A percentile compares a stretch with the other conserved stretches of the same genome.
Evolutionary conservation across 768 basidiomycete species (phyloP).

Genomic region (Gymnopilus junonius): DNA sequence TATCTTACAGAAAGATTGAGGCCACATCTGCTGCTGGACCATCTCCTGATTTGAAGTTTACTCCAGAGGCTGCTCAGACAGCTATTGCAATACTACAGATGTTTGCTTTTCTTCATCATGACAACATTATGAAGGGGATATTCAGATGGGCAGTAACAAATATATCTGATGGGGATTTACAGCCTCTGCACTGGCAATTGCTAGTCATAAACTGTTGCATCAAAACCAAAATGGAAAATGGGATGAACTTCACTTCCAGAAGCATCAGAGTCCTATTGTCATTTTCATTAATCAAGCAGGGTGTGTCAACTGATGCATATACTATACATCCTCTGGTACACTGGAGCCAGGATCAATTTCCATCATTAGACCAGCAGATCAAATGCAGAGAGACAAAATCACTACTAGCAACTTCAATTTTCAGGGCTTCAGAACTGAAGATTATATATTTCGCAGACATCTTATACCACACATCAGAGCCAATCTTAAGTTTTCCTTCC

Average conservation of each 20-base stretch:
- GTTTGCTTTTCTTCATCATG: slow-evolving; percentile 22
- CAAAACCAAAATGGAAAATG: background rate
- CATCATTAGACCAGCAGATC: background rate
- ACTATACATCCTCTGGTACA: background rate
- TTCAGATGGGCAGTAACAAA: slow-evolving; percentile 13
- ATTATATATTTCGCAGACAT: background rate
- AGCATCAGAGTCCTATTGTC: slow-evolving; percentile 18
- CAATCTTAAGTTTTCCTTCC: no score
- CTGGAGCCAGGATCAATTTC: background rate
- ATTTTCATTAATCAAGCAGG: slow-evolving; percentile 20
- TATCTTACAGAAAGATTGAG: slow-evolving; percentile 21
- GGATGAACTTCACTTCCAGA: slow-evolving; percentile 14
- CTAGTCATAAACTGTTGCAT: background rate
- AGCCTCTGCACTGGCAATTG: background rate
- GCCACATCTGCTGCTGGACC: background rate
- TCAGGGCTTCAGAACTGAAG: background rate
- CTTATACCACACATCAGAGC: background rate
- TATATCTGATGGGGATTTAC: background rate
- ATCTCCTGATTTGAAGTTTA: background rate
- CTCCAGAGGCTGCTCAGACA: slow-evolving; percentile 10
- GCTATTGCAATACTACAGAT: slow-evolving; percentile 19
- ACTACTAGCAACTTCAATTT: background rate
- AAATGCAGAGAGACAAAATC: background rate
- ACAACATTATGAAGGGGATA: slow-evolving; percentile 15
- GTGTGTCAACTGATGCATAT: background rate